Percentiles rank a stretch among this genome's conserved stretches.
phyloP scores from a whole-genome alignment of 331 rosid genomes.

The Rosa hybrid region DNA sequence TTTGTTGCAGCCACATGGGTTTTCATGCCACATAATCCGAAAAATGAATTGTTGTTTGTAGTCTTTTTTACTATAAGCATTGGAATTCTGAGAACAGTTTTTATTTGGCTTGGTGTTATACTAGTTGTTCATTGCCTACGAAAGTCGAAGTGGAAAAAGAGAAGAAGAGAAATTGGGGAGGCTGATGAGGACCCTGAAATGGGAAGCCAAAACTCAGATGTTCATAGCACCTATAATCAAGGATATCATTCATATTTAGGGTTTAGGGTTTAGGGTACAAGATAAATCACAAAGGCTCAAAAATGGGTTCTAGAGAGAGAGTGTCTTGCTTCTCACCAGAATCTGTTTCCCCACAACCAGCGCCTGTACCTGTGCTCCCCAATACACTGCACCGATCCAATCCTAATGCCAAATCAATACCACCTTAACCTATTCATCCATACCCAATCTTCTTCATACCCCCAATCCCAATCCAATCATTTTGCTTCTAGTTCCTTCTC shows the following conservation, averaged over 20 bases:
- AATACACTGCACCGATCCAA: too few species aligned
- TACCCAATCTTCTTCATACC: too few species aligned
- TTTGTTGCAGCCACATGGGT: conserved; percentile 70
- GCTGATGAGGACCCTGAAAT: conserved; percentile 28
- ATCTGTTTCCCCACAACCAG: too few species aligned
- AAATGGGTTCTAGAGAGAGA: too few species aligned
- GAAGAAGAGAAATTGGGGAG: conserved; percentile 24
- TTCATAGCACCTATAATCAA: conserved; percentile 32
- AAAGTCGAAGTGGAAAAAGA: conserved; percentile 54
- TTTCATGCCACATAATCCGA: conserved; percentile 40
- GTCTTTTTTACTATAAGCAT: conserved; percentile 41
- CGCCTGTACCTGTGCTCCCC: too few species aligned
- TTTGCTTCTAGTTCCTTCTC: too few species aligned
- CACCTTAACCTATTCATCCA: too few species aligned
- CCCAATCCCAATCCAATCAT: too few species aligned
- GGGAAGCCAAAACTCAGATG: conserved; percentile 45
- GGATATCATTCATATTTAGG: conserved; percentile 36
- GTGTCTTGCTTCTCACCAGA: too few species aligned
- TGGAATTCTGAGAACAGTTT: conserved; percentile 52
- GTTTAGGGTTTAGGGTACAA: too few species aligned
- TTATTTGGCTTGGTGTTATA: conserved; percentile 42
- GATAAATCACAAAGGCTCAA: too few species aligned
- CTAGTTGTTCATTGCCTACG: conserved; percentile 50
- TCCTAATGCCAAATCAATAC: too few species aligned
- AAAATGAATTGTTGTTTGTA: conserved; percentile 36